A percentile compares a stretch with the other conserved stretches of the same genome.
Evolutionary conservation across 2,329 filamentous ascomycete species (phyloP).

Genomic region (Geosmithia putterillii): DNA sequence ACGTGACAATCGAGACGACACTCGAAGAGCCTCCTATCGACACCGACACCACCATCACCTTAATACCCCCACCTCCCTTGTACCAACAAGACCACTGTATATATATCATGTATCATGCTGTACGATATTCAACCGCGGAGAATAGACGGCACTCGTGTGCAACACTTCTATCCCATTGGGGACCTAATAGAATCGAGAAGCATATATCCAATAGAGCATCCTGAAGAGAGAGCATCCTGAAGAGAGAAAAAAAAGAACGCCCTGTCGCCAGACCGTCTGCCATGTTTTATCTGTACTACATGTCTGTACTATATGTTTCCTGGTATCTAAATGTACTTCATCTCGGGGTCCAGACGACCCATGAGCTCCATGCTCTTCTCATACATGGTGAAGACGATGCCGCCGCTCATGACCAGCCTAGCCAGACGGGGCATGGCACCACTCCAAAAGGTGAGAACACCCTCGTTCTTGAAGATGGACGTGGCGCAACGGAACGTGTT

Average conservation of each 20-base stretch:
- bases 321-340: slow-evolving; percentile 68
- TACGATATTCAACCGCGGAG: slow-evolving; percentile 2
- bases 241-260: not conserved
- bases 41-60: not conserved
- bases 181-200: not conserved
- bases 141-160: not conserved
- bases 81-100: not conserved
- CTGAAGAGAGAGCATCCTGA: too few species aligned
- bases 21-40: too few species aligned
- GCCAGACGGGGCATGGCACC: slow-evolving; percentile 79
- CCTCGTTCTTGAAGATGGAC: slow-evolving; percentile 80
- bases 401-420: slow-evolving; percentile 78
- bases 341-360: slow-evolving; percentile 67
- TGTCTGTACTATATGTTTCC: slow-evolving; percentile 4
- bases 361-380: slow-evolving; percentile 87
- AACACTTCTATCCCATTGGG: not conserved
- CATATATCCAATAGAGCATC: not conserved
- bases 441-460: slow-evolving; percentile 84
- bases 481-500: slow-evolving; percentile 77
- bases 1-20: too few species aligned
- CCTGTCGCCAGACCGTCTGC: not conserved
- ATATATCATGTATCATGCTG: not conserved
- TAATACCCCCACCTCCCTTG: slow-evolving; percentile 1
- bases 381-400: slow-evolving; percentile 97
- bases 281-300: not conserved